phyloP scores from a whole-genome alignment of 2,329 filamentous ascomycete genomes.

The Cytospora leucostoma region DNA sequence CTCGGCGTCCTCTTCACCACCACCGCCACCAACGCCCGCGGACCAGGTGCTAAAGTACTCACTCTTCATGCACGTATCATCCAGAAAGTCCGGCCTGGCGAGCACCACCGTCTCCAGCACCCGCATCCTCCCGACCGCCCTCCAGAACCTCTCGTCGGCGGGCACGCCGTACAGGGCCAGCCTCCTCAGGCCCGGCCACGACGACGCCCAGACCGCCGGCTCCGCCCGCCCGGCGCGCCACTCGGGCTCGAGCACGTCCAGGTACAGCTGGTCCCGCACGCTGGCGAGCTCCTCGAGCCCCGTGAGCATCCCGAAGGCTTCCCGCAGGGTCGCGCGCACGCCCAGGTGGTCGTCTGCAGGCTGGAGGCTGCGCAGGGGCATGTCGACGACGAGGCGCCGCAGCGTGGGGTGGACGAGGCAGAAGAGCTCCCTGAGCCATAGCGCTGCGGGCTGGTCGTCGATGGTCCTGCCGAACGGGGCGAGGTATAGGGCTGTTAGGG shows the following conservation, averaged over 20 bases:
- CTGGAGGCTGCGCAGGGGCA: constrained; percentile 48
- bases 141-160: constrained; percentile 42
- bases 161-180: constrained; percentile 47
- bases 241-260: constrained; percentile 34
- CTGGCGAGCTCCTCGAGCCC: constrained; percentile 51
- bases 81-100: constrained; percentile 40
- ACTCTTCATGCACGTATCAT: constrained; percentile 41
- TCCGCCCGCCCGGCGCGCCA: constrained; percentile 31
- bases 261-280: constrained; percentile 48
- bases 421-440: constrained; percentile 46
- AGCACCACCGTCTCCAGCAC: constrained; percentile 46
- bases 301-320: constrained; percentile 47
- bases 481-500: constrained; percentile 46
- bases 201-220: constrained; percentile 45
- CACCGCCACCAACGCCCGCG: background rate
- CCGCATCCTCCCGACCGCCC: constrained; percentile 40
- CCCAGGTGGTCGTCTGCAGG: constrained; percentile 45
- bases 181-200: constrained; percentile 45
- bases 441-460: constrained; percentile 44
- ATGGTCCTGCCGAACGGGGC: constrained; percentile 41
- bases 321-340: constrained; percentile 43
- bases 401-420: constrained; percentile 43
- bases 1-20: constrained; percentile 29
- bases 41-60: constrained; percentile 40
- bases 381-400: constrained; percentile 48